Evolutionary conservation across 2,329 filamentous ascomycete species (phyloP).

Genomic region (Hypomyces perniciosus): DNA sequence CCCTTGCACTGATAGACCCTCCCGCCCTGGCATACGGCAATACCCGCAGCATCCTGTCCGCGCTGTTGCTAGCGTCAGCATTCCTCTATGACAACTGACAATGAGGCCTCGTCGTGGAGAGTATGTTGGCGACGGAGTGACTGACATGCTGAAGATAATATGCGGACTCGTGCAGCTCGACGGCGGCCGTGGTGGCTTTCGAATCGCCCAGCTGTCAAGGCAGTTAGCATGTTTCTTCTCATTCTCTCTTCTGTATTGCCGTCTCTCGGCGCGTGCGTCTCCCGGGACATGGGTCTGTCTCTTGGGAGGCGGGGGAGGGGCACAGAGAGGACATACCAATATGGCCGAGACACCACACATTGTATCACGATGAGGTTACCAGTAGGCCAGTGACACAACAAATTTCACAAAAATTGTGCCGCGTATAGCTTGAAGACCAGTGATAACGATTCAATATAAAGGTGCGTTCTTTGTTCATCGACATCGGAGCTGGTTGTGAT

Average conservation of each 20-base stretch:
- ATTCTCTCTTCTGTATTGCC: background rate
- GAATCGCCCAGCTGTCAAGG: slow-evolving; percentile 26
- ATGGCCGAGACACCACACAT: slow-evolving; percentile 11
- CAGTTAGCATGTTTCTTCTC: background rate
- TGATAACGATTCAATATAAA: background rate
- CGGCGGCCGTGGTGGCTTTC: slow-evolving; percentile 42
- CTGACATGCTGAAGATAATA: slow-evolving; percentile 57
- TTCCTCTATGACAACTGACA: background rate
- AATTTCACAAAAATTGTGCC: background rate
- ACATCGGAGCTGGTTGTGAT: background rate
- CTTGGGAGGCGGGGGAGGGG: background rate
- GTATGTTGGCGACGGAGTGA: slow-evolving; percentile 8
- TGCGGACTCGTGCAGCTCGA: slow-evolving; percentile 65
- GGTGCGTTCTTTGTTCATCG: background rate
- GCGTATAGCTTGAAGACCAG: background rate
- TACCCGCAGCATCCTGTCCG: slow-evolving; percentile 80
- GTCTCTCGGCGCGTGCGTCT: background rate
- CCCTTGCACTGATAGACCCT: slow-evolving; percentile 87
- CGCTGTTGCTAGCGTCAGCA: slow-evolving; percentile 42
- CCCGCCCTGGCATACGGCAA: slow-evolving; percentile 71
- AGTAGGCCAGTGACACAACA: background rate
- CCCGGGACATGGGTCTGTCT: background rate
- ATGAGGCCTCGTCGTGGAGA: slow-evolving; percentile 11
- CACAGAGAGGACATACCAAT: slow-evolving; percentile 2
- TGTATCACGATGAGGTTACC: background rate